phyloP scores from a whole-genome alignment of 805 yeast species.

The Wickerhamiella alocasiicola region DNA sequence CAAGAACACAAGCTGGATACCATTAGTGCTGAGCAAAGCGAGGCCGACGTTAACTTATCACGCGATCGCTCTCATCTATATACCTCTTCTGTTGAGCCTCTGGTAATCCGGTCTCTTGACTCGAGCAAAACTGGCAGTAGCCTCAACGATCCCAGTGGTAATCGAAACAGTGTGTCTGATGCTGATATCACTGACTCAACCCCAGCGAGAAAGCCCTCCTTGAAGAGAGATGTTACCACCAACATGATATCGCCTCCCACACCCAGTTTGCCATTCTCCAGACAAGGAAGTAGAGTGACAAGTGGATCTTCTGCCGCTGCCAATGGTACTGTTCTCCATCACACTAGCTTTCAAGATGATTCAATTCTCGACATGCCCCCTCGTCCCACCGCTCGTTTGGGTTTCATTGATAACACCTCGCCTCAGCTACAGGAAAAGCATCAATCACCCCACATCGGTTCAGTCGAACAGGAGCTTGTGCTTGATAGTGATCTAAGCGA shows the following conservation, averaged over 20 bases:
- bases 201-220: too few relatives aligned
- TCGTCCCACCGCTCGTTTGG: slow-evolving; percentile 7
- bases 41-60: neutral
- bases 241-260: slow-evolving; percentile 5
- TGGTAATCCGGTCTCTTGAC: slow-evolving; percentile 1
- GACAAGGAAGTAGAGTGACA: neutral
- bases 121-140: too few relatives aligned
- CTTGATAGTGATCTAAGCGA: slow-evolving; percentile 9
- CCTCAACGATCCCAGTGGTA: too few relatives aligned
- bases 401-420: neutral
- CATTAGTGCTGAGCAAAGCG: too few relatives aligned
- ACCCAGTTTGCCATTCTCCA: neutral
- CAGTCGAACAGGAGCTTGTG: neutral
- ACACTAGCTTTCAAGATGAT: slow-evolving; percentile 1
- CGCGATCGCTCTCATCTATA: neutral
- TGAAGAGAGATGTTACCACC: neutral
- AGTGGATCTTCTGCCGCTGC: neutral
- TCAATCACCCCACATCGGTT: neutral
- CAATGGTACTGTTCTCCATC: neutral
- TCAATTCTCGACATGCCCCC: neutral
- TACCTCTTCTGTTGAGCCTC: neutral
- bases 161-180: too few relatives aligned
- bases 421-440: slow-evolving; percentile 7
- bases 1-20: neutral
- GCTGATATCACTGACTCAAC: too few relatives aligned